phyloP scores from a whole-genome alignment of 495 filamentous ascomycete species.

The Tuber borchii region DNA sequence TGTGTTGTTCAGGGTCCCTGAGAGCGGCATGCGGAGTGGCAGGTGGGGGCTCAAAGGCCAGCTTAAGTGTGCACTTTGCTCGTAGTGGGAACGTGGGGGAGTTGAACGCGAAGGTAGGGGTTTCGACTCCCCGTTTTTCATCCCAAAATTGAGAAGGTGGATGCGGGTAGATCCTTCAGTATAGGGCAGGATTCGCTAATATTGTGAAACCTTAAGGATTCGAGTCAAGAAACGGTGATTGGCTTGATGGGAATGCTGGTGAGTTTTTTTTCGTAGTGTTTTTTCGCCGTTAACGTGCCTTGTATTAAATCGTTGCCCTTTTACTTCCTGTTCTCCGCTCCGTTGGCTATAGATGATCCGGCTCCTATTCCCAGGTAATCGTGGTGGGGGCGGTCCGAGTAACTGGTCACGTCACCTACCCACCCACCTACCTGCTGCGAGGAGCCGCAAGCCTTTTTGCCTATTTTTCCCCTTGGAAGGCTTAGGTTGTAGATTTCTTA shows the following conservation, averaged over 20 bases:
- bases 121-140: background rate
- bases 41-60: conserved; percentile 82
- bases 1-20: conserved; percentile 70
- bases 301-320: background rate
- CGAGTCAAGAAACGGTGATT: conserved; percentile 91
- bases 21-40: conserved; percentile 82
- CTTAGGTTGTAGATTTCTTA: background rate
- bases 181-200: conserved; percentile 16
- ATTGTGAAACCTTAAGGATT: conserved; percentile 61
- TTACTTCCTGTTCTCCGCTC: background rate
- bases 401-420: conserved; percentile 3
- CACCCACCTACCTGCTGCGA: background rate
- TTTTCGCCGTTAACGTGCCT: conserved; percentile 13
- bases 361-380: background rate
- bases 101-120: conserved; percentile 61
- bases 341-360: background rate
- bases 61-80: conserved; percentile 86
- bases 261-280: conserved; percentile 36
- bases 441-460: conserved; percentile 6
- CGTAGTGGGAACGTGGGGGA: conserved; percentile 83
- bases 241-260: conserved; percentile 84
- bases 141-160: background rate
- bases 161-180: conserved; percentile 5
- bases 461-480: background rate
- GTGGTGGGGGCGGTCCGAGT: background rate